phyloP scores from a whole-genome alignment of 129 eudicot genomes.

The Scalesia atractyloides region DNA sequence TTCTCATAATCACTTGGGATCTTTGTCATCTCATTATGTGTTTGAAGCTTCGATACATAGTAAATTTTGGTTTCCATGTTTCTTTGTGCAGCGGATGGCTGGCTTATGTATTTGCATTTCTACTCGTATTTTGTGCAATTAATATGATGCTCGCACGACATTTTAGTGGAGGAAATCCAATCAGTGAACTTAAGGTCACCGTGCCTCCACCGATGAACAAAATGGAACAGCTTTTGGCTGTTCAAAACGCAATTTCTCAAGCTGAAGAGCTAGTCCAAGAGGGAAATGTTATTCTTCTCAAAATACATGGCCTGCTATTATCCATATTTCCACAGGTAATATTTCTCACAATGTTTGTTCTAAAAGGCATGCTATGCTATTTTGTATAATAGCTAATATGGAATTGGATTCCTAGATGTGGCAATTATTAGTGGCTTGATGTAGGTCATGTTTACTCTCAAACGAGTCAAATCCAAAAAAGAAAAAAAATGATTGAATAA shows the following conservation, averaged over 20 bases:
- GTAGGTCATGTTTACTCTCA: neutral
- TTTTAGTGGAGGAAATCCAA: slow-evolving; percentile 44
- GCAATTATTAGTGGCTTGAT: neutral
- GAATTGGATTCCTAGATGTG: neutral
- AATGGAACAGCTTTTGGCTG: slow-evolving; percentile 96
- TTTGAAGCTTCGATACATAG: neutral
- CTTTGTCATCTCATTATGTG: neutral
- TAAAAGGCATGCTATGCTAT: neutral
- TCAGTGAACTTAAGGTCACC: slow-evolving; percentile 64
- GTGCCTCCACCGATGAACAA: slow-evolving; percentile 88
- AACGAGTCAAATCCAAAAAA: neutral
- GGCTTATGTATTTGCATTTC: slow-evolving; percentile 54
- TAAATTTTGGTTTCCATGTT: neutral
- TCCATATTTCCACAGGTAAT: slow-evolving; percentile 85
- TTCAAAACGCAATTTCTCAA: slow-evolving; percentile 87
- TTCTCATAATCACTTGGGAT: slow-evolving; percentile 8
- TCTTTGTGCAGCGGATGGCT: slow-evolving; percentile 74
- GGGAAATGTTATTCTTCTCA: slow-evolving; percentile 80
- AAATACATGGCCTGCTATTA: slow-evolving; percentile 68
- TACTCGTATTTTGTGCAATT: slow-evolving; percentile 48
- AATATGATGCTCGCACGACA: slow-evolving; percentile 60
- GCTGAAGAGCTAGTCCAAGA: slow-evolving; percentile 87
- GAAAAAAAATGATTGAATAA: too few species aligned
- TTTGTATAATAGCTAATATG: neutral
- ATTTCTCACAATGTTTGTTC: neutral